Evolutionary conservation across 2,329 filamentous ascomycete species (phyloP).

Genomic region (Aciculosporium take): DNA sequence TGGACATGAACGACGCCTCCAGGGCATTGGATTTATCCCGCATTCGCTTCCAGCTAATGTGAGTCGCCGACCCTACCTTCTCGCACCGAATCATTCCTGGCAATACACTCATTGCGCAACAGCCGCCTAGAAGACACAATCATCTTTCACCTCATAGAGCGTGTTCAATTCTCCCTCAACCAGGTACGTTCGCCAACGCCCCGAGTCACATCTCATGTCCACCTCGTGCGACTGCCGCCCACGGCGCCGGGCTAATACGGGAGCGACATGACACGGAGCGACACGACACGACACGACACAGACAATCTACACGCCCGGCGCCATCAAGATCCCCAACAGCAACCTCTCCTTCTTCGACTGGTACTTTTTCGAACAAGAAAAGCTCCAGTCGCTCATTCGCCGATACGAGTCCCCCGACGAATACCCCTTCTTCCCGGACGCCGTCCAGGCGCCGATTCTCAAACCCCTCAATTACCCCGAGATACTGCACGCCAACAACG

Average conservation of each 20-base stretch:
- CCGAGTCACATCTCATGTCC: too few relatives aligned
- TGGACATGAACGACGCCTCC: constrained; percentile 72
- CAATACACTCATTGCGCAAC: constrained; percentile 7
- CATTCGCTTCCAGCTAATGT: constrained; percentile 93
- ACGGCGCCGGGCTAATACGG: background rate
- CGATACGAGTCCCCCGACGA: constrained; percentile 95
- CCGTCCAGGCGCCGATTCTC: constrained; percentile 68
- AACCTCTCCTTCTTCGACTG: constrained; percentile 81
- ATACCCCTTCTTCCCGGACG: constrained; percentile 87
- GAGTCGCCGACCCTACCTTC: constrained; percentile 22
- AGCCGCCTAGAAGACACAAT: constrained; percentile 97
- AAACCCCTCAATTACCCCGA: constrained; percentile 74
- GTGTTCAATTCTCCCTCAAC: constrained; percentile 94
- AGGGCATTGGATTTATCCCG: constrained; percentile 80
- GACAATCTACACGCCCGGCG: constrained; percentile 71
- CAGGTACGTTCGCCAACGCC: constrained; percentile 18
- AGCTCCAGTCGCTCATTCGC: constrained; percentile 79
- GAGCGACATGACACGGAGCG: background rate
- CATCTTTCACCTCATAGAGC: constrained; percentile 90
- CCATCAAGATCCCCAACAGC: constrained; percentile 61
- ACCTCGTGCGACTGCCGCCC: too few relatives aligned
- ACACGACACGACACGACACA: too few relatives aligned
- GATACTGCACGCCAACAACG: constrained; percentile 75
- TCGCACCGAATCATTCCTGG: too few relatives aligned
- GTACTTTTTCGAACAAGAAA: constrained; percentile 81